phyloP scores from a whole-genome alignment of 768 basidiomycete genomes.

The Sarcodon sp. region DNA sequence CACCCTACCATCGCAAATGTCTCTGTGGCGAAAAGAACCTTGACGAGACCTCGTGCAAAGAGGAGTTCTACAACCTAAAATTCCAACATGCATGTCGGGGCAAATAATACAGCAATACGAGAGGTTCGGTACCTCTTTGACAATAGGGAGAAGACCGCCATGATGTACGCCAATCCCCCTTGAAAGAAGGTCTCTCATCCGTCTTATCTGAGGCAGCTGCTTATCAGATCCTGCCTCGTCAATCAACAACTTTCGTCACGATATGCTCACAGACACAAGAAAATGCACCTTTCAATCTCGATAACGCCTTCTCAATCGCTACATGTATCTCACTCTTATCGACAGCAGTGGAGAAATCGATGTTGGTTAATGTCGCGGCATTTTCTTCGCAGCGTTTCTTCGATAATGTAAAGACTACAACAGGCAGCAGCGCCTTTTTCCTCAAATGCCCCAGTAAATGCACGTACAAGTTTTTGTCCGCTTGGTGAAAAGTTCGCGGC shows the following conservation, averaged over 20 bases:
- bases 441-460: conserved; percentile 79
- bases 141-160: conserved; percentile 89
- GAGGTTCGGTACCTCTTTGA: conserved; percentile 67
- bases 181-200: conserved; percentile 80
- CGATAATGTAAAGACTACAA: conserved; percentile 93
- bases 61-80: conserved; percentile 86
- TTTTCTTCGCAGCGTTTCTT: conserved; percentile 98
- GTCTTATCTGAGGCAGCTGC: conserved; percentile 82
- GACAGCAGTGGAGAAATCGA: conserved; percentile 75
- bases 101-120: neutral
- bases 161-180: conserved; percentile 97
- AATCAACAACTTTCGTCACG: no score
- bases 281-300: conserved; percentile 71
- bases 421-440: conserved; percentile 80
- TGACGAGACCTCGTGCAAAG: conserved; percentile 91
- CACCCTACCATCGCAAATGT: conserved; percentile 93
- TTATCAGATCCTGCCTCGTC: conserved; percentile 64
- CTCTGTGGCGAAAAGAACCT: conserved; percentile 95
- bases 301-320: conserved; percentile 83
- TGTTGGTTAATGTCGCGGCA: conserved; percentile 76
- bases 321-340: conserved; percentile 98
- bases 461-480: conserved; percentile 89
- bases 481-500: conserved; percentile 48
- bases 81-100: neutral
- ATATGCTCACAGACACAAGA: neutral